A percentile compares a stretch with the other conserved stretches of the same genome.
Evolutionary conservation across 1,284 basidiomycete genomes (phyloP).

Genomic region (Fereydounia khargensis): DNA sequence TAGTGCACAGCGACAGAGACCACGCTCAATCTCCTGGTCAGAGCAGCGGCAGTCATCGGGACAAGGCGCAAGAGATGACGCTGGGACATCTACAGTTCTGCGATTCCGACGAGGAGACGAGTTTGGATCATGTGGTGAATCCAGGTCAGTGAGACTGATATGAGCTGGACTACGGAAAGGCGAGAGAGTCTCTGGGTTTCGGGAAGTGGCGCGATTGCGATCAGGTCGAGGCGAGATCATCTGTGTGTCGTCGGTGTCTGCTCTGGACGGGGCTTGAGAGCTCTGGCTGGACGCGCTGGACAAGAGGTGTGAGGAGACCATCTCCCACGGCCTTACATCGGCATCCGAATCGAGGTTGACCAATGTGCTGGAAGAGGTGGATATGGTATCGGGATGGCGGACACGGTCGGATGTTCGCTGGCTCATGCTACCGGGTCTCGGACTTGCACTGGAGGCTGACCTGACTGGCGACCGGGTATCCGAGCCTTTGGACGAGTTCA

Average conservation of each 20-base stretch:
- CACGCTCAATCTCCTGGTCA: conserved; percentile 28
- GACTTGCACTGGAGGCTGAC: too few relatives aligned
- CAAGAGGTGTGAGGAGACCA: conserved; percentile 9
- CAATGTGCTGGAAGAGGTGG: conserved; percentile 32
- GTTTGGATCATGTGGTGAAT: conserved; percentile 2
- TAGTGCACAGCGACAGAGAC: conserved; percentile 15
- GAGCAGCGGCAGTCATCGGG: conserved; percentile 33
- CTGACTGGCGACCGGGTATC: too few relatives aligned
- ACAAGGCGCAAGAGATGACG: background rate
- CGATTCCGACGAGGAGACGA: background rate
- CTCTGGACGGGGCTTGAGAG: conserved; percentile 4
- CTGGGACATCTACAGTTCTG: conserved; percentile 3
- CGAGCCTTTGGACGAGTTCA: too few relatives aligned
- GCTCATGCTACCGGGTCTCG: too few relatives aligned
- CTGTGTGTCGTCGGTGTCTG: background rate
- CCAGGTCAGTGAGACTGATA: background rate
- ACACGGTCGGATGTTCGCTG: too few relatives aligned
- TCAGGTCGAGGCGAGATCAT: background rate
- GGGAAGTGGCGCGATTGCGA: background rate
- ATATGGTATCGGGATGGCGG: conserved; percentile 24
- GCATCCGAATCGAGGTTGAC: conserved; percentile 24
- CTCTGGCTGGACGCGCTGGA: conserved; percentile 19
- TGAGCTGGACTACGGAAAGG: background rate
- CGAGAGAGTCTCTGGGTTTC: background rate
- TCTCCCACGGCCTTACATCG: conserved; percentile 23